Percentiles rank a stretch among this genome's conserved stretches.
Evolutionary conservation across 2,329 filamentous ascomycete species (phyloP).

Genomic region (Coniochaeta hoffmannii): DNA sequence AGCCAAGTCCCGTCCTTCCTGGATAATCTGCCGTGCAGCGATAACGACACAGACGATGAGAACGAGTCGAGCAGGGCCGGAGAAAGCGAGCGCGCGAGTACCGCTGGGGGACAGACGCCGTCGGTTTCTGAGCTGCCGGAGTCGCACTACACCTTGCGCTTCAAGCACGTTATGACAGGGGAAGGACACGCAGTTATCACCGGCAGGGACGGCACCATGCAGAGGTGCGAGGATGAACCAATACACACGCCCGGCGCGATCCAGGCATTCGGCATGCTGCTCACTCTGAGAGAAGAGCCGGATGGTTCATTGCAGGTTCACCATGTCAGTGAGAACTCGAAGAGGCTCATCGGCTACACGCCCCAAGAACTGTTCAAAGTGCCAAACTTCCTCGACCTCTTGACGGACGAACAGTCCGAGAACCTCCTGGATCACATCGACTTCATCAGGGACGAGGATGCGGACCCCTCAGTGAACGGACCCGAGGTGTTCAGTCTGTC

Average conservation of each 20-base stretch:
- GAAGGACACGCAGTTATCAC: constrained; percentile 79
- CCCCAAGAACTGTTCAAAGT: constrained; percentile 70
- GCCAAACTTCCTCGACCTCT: constrained; percentile 71
- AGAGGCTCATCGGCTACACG: constrained; percentile 65
- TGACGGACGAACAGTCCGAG: constrained; percentile 77
- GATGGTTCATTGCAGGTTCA: constrained; percentile 64
- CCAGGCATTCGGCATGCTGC: constrained; percentile 70
- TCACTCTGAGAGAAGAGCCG: constrained; percentile 64
- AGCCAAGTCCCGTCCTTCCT: constrained; percentile 21
- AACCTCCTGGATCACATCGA: constrained; percentile 81
- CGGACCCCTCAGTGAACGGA: constrained; percentile 66
- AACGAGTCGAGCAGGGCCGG: neutral
- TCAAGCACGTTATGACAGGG: constrained; percentile 69
- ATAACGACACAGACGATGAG: constrained; percentile 1
- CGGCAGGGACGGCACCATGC: constrained; percentile 64
- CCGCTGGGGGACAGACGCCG: neutral
- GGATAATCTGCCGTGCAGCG: constrained; percentile 16
- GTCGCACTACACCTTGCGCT: constrained; percentile 60
- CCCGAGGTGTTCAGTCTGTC: constrained; percentile 81
- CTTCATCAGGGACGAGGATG: constrained; percentile 77
- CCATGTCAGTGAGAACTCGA: constrained; percentile 75
- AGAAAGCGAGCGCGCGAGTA: constrained; percentile 7
- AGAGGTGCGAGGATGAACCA: constrained; percentile 84
- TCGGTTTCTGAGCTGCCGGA: constrained; percentile 20
- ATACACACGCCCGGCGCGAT: constrained; percentile 81